Conservation (phyloP, 176 grass and related monocot genomes). For the Thalia dealbata region DNA sequence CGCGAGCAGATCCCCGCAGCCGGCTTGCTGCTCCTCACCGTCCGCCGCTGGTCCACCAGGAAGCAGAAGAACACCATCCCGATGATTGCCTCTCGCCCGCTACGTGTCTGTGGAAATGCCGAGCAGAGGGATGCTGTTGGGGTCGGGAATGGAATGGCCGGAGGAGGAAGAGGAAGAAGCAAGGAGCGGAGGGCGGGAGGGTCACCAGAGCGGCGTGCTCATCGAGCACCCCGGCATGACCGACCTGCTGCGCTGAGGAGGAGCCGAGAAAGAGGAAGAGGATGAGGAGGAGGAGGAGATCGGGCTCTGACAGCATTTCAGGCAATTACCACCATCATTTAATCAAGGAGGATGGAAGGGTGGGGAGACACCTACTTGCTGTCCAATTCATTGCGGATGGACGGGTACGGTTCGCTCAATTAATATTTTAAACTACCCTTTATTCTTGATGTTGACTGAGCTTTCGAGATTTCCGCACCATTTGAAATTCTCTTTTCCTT, state of each 20-base stretch:
- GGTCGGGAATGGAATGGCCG: not conserved
- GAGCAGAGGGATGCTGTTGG: not conserved
- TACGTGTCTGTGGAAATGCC: not conserved
- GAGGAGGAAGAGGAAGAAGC: not conserved
- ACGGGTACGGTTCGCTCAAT: not conserved
- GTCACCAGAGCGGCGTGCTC: not conserved
- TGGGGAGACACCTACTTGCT: not conserved
- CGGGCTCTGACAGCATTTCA: too few species aligned
- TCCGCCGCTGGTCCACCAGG: constrained; percentile 83
- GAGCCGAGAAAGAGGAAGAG: too few species aligned
- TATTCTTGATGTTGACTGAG: too few species aligned
- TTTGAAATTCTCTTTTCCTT: too few species aligned
- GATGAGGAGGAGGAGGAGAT: too few species aligned
- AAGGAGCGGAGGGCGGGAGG: not conserved
- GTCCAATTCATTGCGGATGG: not conserved
- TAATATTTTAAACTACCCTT: too few species aligned
- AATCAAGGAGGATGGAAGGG: too few species aligned
- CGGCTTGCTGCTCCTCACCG: constrained; percentile 95
- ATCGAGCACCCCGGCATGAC: not conserved
- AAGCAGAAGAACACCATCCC: constrained; percentile 91
- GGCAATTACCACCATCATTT: too few species aligned
- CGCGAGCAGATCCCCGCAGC: constrained; percentile 96
- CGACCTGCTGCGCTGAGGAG: not conserved
- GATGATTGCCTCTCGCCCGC: not conserved
- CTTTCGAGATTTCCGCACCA: too few species aligned